Conservation (phyloP, 768 basidiomycete species). For the Multifurca ochricompacta region DNA sequence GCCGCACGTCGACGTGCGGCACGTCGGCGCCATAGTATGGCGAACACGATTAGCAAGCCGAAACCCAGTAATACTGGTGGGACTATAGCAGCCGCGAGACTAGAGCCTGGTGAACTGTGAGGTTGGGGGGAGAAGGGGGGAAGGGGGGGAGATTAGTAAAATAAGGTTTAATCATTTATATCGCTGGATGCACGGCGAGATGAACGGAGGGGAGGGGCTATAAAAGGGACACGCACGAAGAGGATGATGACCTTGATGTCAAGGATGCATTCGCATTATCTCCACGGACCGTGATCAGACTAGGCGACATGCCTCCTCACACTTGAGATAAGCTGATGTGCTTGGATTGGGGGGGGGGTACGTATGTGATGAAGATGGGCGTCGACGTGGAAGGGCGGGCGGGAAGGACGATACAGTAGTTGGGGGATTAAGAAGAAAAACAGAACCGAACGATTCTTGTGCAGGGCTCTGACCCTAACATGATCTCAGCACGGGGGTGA, state of each 20-base stretch:
- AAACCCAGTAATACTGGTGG: not conserved
- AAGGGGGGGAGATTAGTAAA: too few relatives aligned
- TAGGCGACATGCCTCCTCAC: not conserved
- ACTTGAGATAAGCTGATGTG: not conserved
- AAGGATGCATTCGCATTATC: not conserved
- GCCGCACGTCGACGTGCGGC: too few relatives aligned
- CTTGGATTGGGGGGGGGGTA: too few relatives aligned
- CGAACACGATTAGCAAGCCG: not conserved
- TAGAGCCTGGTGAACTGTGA: not conserved
- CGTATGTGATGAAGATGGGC: too few relatives aligned
- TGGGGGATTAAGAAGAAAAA: too few relatives aligned
- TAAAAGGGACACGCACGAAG: not conserved
- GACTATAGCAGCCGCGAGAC: not conserved
- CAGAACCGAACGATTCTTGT: too few relatives aligned
- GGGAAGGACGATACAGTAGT: too few relatives aligned
- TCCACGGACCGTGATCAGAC: not conserved
- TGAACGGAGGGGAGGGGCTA: too few relatives aligned
- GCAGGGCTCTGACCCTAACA: not conserved
- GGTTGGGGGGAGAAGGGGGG: too few relatives aligned
- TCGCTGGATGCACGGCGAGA: too few relatives aligned
- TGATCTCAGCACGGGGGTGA: not conserved
- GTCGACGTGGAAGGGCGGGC: too few relatives aligned
- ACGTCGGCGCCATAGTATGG: not conserved
- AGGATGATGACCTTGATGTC: not conserved
- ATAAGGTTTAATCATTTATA: too few relatives aligned